Percentiles rank a stretch among this genome's conserved stretches.
These are phyloP conservation scores for Saccharomyces pastorianus DNA, from an alignment of 1,139 yeast genomes.

Conservation along the genomic window DNA sequence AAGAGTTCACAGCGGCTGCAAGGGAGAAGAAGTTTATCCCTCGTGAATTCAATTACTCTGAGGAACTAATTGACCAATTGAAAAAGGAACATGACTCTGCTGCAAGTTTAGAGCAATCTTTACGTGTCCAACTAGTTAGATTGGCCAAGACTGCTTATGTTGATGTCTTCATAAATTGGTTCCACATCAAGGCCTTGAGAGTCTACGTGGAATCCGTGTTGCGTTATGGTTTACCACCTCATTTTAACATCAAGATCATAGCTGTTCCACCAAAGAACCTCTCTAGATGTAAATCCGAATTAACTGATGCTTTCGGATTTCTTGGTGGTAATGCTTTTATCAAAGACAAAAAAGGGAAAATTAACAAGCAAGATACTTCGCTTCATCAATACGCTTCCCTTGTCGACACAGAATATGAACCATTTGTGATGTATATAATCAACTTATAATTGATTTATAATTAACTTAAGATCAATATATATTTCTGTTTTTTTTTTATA, in stretches of 20 bases:
- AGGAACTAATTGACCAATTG: constrained; percentile 61
- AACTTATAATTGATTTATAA: constrained; percentile 18
- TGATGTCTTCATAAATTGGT: constrained; percentile 78
- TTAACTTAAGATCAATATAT: neutral
- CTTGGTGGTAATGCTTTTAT: constrained; percentile 82
- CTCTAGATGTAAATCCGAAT: constrained; percentile 56
- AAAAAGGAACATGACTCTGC: constrained; percentile 74
- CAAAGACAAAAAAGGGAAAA: constrained; percentile 55
- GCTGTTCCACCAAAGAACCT: constrained; percentile 37
- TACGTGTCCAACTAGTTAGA: constrained; percentile 72
- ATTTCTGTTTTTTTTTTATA: neutral
- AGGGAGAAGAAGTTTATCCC: constrained; percentile 90
- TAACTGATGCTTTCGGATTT: constrained; percentile 71
- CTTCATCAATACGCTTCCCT: constrained; percentile 82
- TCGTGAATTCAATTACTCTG: constrained; percentile 85
- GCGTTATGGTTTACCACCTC: constrained; percentile 94
- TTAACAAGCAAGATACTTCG: constrained; percentile 47
- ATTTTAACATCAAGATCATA: constrained; percentile 53
- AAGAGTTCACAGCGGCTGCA: constrained; percentile 59
- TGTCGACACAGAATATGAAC: constrained; percentile 92
- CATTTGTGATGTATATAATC: constrained; percentile 75
- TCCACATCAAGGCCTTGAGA: constrained; percentile 68
- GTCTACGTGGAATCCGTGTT: constrained; percentile 64
- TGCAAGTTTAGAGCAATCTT: constrained; percentile 60
- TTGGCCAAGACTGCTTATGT: constrained; percentile 81